Evolutionary conservation across 768 basidiomycete species (phyloP).

Genomic region (Lyophyllum semitale): DNA sequence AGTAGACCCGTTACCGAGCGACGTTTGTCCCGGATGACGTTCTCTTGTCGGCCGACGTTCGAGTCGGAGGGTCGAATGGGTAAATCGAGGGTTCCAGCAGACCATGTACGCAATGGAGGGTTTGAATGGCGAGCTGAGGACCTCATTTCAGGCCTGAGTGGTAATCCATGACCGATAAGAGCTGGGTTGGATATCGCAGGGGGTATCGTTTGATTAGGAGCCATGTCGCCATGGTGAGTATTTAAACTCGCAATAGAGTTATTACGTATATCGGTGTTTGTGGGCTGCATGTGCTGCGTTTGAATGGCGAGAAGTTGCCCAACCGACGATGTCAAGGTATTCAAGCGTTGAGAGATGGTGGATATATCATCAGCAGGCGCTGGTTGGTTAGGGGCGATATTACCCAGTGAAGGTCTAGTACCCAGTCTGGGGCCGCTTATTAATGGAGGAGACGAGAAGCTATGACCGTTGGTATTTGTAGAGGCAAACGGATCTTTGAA

Average conservation of each 20-base stretch:
- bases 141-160: slow-evolving; percentile 67
- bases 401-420: slow-evolving; percentile 65
- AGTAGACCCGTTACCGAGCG: slow-evolving; percentile 69
- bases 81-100: slow-evolving; percentile 77
- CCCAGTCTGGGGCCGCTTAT: slow-evolving; percentile 51
- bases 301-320: slow-evolving; percentile 82
- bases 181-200: slow-evolving; percentile 39
- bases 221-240: slow-evolving; percentile 47
- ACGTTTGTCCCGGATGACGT: slow-evolving; percentile 63
- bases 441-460: slow-evolving; percentile 32
- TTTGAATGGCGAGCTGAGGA: slow-evolving; percentile 62
- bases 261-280: slow-evolving; percentile 38
- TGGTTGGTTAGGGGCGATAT: slow-evolving; percentile 72
- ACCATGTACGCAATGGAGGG: slow-evolving; percentile 82
- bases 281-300: slow-evolving; percentile 66
- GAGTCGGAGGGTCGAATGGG: slow-evolving; percentile 58
- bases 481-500: slow-evolving; percentile 83
- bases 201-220: slow-evolving; percentile 48
- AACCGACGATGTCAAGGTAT: slow-evolving; percentile 80
- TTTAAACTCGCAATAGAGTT: slow-evolving; percentile 42
- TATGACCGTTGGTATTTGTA: slow-evolving; percentile 33
- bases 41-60: slow-evolving; percentile 44
- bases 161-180: slow-evolving; percentile 59
- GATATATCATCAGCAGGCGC: slow-evolving; percentile 70
- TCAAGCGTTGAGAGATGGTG: slow-evolving; percentile 76